Evolutionary conservation across 2,329 filamentous ascomycete genomes (phyloP), one percentile per base, ranked within the genome.

Genomic region (Triangularia verruculosa): DNA sequence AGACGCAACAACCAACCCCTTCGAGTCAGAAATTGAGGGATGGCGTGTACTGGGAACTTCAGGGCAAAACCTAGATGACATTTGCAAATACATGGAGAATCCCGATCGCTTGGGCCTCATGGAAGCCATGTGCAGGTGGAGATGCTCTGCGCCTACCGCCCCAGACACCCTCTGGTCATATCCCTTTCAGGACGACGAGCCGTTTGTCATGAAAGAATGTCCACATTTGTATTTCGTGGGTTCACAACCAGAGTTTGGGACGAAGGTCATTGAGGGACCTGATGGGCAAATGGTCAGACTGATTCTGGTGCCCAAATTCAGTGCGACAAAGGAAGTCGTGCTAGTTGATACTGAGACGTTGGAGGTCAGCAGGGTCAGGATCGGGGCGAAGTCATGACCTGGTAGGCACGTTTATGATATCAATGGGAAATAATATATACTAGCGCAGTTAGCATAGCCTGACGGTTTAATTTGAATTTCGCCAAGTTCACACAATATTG

Each of bases 141-240:
- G 95, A 66, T 91, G 92, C 73, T 88, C 88, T 68, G 95, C 95
- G 4, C 95, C 95, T 1, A 99, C 95, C 0, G 95, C 95, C 1
- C 95, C 96, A 0, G 96, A 99, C 76, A 99, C 96, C 0, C 75
- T 99, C 52, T 92, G 92, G 91, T 93, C 91, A 73, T 99, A 98
- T 73, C 95, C 95, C 0, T 99, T 97, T 77, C 93, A 98, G 76
- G 91, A 95, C 17, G 86, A 92, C 57, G 96, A 99, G 73, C 93
- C 92, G 0, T 96, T 98, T 72, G 89, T 98, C 52, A 83, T 99
- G 71, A 86, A 89, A 67, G 80, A 87, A 17, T 96, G 92, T 67
- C 95, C 95, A 2, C 94, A 99, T 72, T 81, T 99, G 30, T 98
- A 92, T 78, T 92, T 99, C 74, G 89, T 91, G 1, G 93, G 93